Evolutionary conservation across 495 filamentous ascomycete species (phyloP).

Genomic region (Pyronema domesticum): DNA sequence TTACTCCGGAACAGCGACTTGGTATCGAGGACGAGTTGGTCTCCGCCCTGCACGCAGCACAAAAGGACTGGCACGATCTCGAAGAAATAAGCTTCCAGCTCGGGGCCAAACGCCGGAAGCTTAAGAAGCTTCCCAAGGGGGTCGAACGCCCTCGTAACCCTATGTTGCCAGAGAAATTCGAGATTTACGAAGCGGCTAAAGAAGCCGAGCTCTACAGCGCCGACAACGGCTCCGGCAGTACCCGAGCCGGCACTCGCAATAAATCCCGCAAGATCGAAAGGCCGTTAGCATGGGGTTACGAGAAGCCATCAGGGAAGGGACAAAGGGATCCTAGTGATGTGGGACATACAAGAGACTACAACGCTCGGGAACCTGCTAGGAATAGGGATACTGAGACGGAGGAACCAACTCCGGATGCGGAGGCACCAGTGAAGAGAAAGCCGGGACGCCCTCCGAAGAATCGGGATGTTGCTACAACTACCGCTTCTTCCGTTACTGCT

Average conservation of each 20-base stretch:
- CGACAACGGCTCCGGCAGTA: constrained; percentile 9
- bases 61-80: background rate
- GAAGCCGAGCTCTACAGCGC: constrained; percentile 18
- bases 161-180: constrained; percentile 15
- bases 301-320: background rate
- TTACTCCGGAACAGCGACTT: background rate
- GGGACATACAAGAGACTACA: background rate
- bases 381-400: background rate
- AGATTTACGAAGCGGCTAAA: constrained; percentile 22
- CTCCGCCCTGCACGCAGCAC: background rate
- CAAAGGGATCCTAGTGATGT: background rate
- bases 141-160: constrained; percentile 6
- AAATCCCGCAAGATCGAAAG: no score
- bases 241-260: background rate
- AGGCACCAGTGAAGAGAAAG: background rate
- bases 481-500: background rate
- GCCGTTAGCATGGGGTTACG: background rate
- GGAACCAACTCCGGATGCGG: background rate
- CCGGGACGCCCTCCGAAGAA: no score
- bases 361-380: background rate
- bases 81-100: background rate
- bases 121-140: background rate
- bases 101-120: background rate
- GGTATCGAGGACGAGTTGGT: background rate
- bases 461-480: background rate